A percentile compares a stretch with the other conserved stretches of the same genome.
phyloP scores from a whole-genome alignment of 2,329 filamentous ascomycete species.

The Colletotrichum paranaense region DNA sequence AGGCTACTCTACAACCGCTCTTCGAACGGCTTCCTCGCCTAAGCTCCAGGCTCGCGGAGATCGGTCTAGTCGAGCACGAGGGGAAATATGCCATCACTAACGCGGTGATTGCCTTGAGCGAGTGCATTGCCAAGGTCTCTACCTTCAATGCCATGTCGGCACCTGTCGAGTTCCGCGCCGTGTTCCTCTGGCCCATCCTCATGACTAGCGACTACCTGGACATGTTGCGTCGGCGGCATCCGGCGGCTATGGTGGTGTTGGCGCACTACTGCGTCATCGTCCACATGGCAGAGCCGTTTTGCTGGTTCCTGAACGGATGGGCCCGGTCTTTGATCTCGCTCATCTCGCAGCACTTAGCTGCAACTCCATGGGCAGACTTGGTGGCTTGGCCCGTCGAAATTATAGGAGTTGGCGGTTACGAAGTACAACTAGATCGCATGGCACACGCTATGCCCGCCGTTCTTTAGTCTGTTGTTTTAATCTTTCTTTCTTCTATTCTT shows the following conservation, averaged over 20 bases:
- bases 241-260: slow-evolving; percentile 37
- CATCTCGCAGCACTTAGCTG: slow-evolving; percentile 22
- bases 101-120: slow-evolving; percentile 25
- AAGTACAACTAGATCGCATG: slow-evolving; percentile 13
- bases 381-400: slow-evolving; percentile 23
- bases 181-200: slow-evolving; percentile 40
- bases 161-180: slow-evolving; percentile 38
- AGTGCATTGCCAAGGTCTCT: slow-evolving; percentile 26
- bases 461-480: neutral
- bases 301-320: slow-evolving; percentile 38
- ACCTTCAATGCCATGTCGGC: slow-evolving; percentile 29
- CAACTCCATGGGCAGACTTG: slow-evolving; percentile 22
- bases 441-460: slow-evolving; percentile 12
- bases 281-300: slow-evolving; percentile 36
- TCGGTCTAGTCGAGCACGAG: slow-evolving; percentile 10
- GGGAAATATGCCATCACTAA: slow-evolving; percentile 25
- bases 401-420: slow-evolving; percentile 15
- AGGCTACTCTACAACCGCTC: slow-evolving; percentile 19
- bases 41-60: neutral
- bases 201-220: slow-evolving; percentile 39
- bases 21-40: slow-evolving; percentile 14
- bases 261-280: slow-evolving; percentile 41
- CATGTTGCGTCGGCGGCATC: slow-evolving; percentile 36
- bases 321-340: slow-evolving; percentile 11
- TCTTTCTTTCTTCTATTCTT: neutral